Conservation (phyloP, 2,329 filamentous ascomycete genomes). For the Dothidotthia symphoricarpi region DNA sequence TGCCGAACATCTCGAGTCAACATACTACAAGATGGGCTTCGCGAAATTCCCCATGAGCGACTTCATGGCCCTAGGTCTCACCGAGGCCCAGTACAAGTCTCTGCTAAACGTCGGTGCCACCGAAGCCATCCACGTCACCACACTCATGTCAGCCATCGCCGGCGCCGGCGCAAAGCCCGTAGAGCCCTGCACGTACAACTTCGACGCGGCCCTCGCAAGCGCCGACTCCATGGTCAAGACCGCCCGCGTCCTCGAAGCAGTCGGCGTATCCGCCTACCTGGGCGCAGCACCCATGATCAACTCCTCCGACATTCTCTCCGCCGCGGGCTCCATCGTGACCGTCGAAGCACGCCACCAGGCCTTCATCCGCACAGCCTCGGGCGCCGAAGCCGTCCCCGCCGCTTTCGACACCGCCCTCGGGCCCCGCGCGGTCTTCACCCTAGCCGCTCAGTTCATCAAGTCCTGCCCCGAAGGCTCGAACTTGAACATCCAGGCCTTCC, state of each 20-base stretch:
- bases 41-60: conserved; percentile 63
- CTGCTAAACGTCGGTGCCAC: conserved; percentile 62
- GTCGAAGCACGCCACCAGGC: conserved; percentile 73
- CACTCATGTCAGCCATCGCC: conserved; percentile 60
- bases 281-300: conserved; percentile 67
- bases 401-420: conserved; percentile 70
- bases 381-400: conserved; percentile 61
- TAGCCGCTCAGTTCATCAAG: conserved; percentile 70
- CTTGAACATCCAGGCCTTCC: conserved; percentile 63
- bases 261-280: conserved; percentile 70
- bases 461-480: conserved; percentile 66
- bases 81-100: conserved; percentile 55
- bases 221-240: conserved; percentile 67
- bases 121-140: conserved; percentile 62
- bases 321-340: conserved; percentile 69
- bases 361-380: conserved; percentile 63
- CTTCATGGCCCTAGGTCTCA: conserved; percentile 63
- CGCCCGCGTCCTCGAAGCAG: conserved; percentile 68
- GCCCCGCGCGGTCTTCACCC: conserved; percentile 68
- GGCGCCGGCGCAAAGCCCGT: conserved; percentile 65
- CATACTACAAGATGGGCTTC: conserved; percentile 71
- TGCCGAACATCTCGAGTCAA: conserved; percentile 70
- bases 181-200: conserved; percentile 69
- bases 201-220: conserved; percentile 58
- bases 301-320: conserved; percentile 59